These are phyloP conservation scores for Plenodomus biglobosus DNA, from an alignment of 2,329 filamentous ascomycete genomes.

Conservation along the genomic window DNA sequence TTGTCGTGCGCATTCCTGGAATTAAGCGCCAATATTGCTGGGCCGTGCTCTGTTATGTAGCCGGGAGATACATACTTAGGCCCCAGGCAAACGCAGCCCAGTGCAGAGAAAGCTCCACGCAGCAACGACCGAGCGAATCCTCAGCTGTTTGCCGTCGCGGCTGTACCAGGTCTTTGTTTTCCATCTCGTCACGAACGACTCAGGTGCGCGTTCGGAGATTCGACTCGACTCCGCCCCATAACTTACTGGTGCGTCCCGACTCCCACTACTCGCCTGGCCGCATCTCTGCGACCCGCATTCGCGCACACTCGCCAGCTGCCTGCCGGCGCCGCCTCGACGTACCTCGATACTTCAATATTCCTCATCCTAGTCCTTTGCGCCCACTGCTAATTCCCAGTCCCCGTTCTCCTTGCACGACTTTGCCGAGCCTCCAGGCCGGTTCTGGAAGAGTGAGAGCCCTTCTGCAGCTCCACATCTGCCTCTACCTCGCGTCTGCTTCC, in stretches of 20 bases:
- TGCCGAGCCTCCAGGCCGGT: slow-evolving; percentile 27
- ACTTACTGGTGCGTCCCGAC: too few relatives aligned
- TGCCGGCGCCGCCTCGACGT: slow-evolving; percentile 1
- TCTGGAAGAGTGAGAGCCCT: slow-evolving; percentile 21
- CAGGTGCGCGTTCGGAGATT: background rate
- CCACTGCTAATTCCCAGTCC: background rate
- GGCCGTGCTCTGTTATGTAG: slow-evolving; percentile 8
- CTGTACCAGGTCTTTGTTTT: background rate
- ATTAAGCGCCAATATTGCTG: slow-evolving; percentile 9
- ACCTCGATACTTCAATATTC: slow-evolving; percentile 5
- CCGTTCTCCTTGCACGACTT: slow-evolving; percentile 19
- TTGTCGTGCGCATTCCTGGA: slow-evolving; percentile 8
- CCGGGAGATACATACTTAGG: background rate
- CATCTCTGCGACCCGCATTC: slow-evolving; percentile 3
- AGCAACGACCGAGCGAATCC: background rate
- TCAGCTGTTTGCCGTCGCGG: background rate
- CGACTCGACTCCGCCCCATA: background rate
- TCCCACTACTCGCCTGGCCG: background rate
- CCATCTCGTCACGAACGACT: background rate
- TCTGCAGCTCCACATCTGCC: slow-evolving; percentile 7
- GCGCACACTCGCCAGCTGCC: slow-evolving; percentile 3
- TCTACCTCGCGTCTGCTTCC: slow-evolving; percentile 17
- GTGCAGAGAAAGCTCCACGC: background rate
- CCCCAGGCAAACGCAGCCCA: background rate
- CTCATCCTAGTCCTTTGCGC: slow-evolving; percentile 1